Percentiles rank a stretch among this genome's conserved stretches.
Evolutionary conservation across 257 asterid species (phyloP).

Genomic region (Anisodus acutangulus): DNA sequence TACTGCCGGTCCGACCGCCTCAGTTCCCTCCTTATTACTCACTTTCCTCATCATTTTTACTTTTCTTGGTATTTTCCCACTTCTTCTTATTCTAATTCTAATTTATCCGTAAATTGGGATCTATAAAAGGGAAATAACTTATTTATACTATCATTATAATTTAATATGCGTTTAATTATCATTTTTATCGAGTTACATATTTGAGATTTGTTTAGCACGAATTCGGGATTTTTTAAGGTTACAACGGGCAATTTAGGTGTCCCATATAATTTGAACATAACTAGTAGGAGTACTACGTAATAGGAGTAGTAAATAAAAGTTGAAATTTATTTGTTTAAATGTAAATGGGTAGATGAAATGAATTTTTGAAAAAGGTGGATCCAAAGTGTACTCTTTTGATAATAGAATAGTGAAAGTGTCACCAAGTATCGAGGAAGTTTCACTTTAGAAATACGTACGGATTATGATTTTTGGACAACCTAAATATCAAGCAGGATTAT

Average conservation of each 20-base stretch:
- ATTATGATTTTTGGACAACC: background rate
- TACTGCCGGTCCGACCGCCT: constrained; percentile 40
- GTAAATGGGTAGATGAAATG: too few relatives aligned
- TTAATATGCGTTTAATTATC: background rate
- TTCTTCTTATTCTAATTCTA: background rate
- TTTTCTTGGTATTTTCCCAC: constrained; percentile 15
- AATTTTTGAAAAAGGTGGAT: too few relatives aligned
- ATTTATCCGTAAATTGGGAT: background rate
- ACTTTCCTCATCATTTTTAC: background rate
- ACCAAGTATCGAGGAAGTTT: too few relatives aligned
- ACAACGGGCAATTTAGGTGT: too few relatives aligned
- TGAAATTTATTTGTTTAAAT: too few relatives aligned
- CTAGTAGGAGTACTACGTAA: too few relatives aligned
- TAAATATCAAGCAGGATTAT: background rate
- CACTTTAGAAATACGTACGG: too few relatives aligned
- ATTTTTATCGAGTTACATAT: background rate
- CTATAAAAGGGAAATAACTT: background rate
- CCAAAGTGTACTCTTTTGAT: too few relatives aligned
- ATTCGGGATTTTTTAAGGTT: too few relatives aligned
- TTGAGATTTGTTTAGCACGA: background rate
- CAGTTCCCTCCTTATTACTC: background rate
- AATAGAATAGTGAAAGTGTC: too few relatives aligned
- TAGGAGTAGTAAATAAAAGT: too few relatives aligned
- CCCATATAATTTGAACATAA: too few relatives aligned
- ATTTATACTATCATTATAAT: background rate